These are phyloP conservation scores for Gynochthodes officinalis DNA, from an alignment of 257 asterid species.

Conservation along the genomic window DNA sequence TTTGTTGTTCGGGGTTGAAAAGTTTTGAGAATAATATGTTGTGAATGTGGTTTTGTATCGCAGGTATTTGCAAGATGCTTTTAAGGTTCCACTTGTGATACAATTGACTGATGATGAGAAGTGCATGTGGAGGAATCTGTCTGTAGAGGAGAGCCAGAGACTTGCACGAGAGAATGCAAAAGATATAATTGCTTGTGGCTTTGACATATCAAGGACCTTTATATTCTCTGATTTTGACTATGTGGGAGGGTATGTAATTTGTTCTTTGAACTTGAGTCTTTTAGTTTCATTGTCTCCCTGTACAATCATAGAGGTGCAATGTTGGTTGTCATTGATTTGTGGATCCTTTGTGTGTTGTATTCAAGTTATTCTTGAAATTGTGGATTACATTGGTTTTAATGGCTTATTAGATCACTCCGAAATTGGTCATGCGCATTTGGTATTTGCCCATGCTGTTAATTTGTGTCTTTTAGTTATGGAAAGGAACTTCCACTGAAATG, in stretches of 20 bases:
- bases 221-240: conserved; percentile 86
- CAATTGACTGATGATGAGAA: conserved; percentile 97
- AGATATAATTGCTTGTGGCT: conserved; percentile 98
- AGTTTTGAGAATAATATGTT: background rate
- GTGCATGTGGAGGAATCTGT: conserved; percentile 91
- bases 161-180: conserved; percentile 97
- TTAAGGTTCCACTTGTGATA: conserved; percentile 92
- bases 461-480: background rate
- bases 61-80: conserved; percentile 93
- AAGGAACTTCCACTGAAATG: background rate
- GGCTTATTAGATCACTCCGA: background rate
- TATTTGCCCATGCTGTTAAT: too few relatives aligned
- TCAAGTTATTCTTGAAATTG: background rate
- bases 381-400: too few relatives aligned
- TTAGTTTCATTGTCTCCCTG: background rate
- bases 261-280: background rate
- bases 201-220: conserved; percentile 83
- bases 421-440: background rate
- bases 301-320: background rate
- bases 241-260: conserved; percentile 81
- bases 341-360: background rate
- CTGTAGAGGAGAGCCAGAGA: conserved; percentile 89
- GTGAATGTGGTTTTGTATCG: conserved; percentile 1
- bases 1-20: background rate
- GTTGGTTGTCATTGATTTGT: background rate